A percentile compares a stretch with the other conserved stretches of the same genome.
phyloP scores from a whole-genome alignment of 225 moss, liverwort and hornwort genomes.

The Polytrichum commune region DNA sequence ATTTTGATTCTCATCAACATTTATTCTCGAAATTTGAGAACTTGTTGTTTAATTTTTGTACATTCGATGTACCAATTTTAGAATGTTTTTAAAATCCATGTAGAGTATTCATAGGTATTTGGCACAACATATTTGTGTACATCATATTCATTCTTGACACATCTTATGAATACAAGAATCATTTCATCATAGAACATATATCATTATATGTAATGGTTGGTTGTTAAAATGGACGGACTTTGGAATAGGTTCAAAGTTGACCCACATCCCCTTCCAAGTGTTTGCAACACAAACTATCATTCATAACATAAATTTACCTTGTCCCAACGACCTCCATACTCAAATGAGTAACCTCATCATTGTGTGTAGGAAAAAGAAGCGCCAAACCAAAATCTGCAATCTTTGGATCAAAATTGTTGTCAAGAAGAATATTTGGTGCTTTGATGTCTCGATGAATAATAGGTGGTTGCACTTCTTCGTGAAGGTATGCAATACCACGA shows the following conservation, averaged over 20 bases:
- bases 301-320: not conserved
- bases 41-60: no score
- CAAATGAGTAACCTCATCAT: not conserved
- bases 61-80: not conserved
- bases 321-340: not conserved
- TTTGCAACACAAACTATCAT: not conserved
- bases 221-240: no score
- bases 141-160: not conserved
- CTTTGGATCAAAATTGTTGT: conserved; percentile 52
- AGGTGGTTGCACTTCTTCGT: conserved; percentile 60
- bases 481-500: conserved; percentile 57
- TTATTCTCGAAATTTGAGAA: no score
- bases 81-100: no score
- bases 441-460: conserved; percentile 74
- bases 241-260: no score
- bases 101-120: no score
- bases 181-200: not conserved
- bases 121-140: not conserved
- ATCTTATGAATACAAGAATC: not conserved
- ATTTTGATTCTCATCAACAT: no score
- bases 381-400: conserved; percentile 76
- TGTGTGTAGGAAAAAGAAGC: conserved; percentile 1
- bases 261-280: no score
- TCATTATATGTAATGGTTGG: not conserved
- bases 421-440: conserved; percentile 55